Base-by-base conservation (phyloP, 2,329 filamentous ascomycete genomes). In the Microdochium nivale region DNA sequence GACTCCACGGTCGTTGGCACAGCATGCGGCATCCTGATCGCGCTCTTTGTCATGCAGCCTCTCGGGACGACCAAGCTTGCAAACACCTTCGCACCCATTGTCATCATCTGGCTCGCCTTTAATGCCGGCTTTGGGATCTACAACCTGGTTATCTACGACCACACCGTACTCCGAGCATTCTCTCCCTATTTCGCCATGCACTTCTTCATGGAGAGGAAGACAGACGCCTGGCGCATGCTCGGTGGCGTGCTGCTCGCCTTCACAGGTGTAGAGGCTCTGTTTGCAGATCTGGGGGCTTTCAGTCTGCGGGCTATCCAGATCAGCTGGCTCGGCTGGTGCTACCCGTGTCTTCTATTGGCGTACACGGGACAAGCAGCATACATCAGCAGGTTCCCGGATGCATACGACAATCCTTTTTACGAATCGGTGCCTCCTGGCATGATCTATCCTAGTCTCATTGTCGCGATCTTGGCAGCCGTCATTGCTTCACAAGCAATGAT, bases 401-500 rank as follows among this genome's bases (percentile, higher is more conserved):
- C 84, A 3, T 87, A 81, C 65, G 72, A 77, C 0, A 90, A 90
- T 58, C 87, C 88, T 0, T 89, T 91, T 62, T 91, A 87, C 69
- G 80, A 86, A 56, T 78, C 81, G 0, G 80, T 83, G 0, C 86
- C 86, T 0, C 79, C 80, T 0, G 84, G 84, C 3, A 83, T 79
- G 60, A 72, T 90, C 23, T 87, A 86, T 59, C 84, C 84, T 3
- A 80, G 78, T 51, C 69, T 91, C 25, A 74, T 90, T 2, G 68
- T 90, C 48, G 85, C 86, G 0, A 76, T 90, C 9, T 68, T 87
- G 3, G 84, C 85, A 3, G 84, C 86, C 25, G 81, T 90, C 58
- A 86, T 91, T 11, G 87, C 87, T 1, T 87, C 83, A 3, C 87
- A 91, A 57, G 87, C 87, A 10, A 85, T 90, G 69, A 89, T 90